These are phyloP conservation scores for Avena insularis DNA, from an alignment of 176 grass and related monocot genomes.

Conservation along the genomic window DNA sequence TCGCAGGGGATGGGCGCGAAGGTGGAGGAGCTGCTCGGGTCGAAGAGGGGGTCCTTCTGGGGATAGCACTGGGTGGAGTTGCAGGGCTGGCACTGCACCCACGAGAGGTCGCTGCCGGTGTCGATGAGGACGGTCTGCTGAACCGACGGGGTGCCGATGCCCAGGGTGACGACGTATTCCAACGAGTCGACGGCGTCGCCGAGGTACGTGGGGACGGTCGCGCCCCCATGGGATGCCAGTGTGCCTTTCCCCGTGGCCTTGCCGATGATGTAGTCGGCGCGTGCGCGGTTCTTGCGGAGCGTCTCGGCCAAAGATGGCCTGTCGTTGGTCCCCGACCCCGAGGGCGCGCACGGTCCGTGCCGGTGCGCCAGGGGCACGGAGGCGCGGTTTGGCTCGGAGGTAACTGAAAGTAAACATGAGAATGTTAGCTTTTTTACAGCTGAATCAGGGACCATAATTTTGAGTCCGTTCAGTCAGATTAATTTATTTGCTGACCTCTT, in stretches of 20 bases:
- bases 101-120: constrained; percentile 79
- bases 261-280: not conserved
- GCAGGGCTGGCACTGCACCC: constrained; percentile 81
- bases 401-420: not conserved
- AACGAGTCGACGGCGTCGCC: constrained; percentile 34
- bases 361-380: constrained; percentile 10
- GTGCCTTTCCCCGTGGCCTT: not conserved
- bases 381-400: constrained; percentile 14
- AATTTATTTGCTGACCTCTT: not conserved
- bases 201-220: constrained; percentile 28
- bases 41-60: constrained; percentile 45
- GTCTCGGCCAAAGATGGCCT: constrained; percentile 19
- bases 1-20: constrained; percentile 20
- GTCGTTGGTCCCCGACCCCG: not conserved
- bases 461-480: not conserved
- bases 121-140: constrained; percentile 52
- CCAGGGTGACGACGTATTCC: constrained; percentile 48
- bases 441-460: not conserved
- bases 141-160: constrained; percentile 35
- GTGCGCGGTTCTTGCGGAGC: not conserved
- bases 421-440: not conserved
- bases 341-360: not conserved
- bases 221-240: not conserved
- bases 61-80: constrained; percentile 31
- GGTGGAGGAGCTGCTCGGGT: constrained; percentile 21